Conservation (phyloP, 306 rosid genomes). For the Cercis canadensis region DNA sequence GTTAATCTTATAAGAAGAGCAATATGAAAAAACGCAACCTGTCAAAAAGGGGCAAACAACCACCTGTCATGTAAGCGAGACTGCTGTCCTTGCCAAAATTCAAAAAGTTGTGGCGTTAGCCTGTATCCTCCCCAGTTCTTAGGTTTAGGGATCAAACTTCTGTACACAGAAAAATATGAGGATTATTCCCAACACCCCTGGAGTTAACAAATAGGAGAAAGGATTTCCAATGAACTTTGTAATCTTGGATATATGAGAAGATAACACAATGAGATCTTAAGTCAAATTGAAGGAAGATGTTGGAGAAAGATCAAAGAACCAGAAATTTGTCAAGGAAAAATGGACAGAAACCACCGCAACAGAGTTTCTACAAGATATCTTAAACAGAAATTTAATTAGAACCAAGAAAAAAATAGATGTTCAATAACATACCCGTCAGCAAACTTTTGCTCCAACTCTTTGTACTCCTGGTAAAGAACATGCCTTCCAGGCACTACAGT, state of each 20-base stretch:
- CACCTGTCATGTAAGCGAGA: slow-evolving; percentile 99
- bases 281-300: slow-evolving; percentile 20
- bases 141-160: slow-evolving; percentile 88
- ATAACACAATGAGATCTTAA: slow-evolving; percentile 20
- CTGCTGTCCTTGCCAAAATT: slow-evolving; percentile 97
- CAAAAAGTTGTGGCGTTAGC: slow-evolving; percentile 79
- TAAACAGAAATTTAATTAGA: background rate
- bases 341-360: slow-evolving; percentile 15
- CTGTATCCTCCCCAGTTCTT: slow-evolving; percentile 96
- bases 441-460: slow-evolving; percentile 73
- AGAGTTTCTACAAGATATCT: background rate
- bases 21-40: slow-evolving; percentile 46
- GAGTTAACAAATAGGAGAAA: slow-evolving; percentile 32
- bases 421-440: slow-evolving; percentile 79
- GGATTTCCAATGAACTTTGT: slow-evolving; percentile 2
- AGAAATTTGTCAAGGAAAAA: slow-evolving; percentile 3
- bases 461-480: slow-evolving; percentile 69
- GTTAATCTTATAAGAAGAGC: slow-evolving; percentile 25
- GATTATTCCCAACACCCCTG: slow-evolving; percentile 33
- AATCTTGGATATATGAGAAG: slow-evolving; percentile 27
- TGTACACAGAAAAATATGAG: slow-evolving; percentile 49
- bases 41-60: slow-evolving; percentile 65
- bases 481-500: slow-evolving; percentile 81
- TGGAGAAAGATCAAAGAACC: slow-evolving; percentile 16
- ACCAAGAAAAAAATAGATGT: slow-evolving; percentile 14